Conservation (phyloP, 1,284 basidiomycete species). For the Ganoderma lucidum region DNA sequence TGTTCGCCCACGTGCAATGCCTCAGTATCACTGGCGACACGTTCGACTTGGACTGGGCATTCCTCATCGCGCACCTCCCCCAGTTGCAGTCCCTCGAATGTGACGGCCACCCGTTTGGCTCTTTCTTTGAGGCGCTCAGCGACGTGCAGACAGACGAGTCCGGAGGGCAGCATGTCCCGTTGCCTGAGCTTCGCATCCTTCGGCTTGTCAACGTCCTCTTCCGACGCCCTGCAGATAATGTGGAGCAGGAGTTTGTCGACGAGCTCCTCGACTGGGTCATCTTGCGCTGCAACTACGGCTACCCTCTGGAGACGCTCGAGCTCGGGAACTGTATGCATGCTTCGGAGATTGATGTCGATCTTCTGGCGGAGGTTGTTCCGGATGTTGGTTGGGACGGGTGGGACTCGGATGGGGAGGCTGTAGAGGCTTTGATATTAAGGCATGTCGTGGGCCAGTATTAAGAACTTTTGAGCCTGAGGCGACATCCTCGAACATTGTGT, state of each 20-base stretch:
- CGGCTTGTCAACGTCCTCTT: constrained; percentile 6
- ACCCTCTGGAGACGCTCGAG: constrained; percentile 1
- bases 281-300: constrained; percentile 13
- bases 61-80: neutral
- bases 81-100: neutral
- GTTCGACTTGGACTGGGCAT: neutral
- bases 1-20: constrained; percentile 6
- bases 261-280: constrained; percentile 13
- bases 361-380: constrained; percentile 8
- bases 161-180: neutral
- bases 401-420: constrained; percentile 4
- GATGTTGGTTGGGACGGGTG: constrained; percentile 13
- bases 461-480: no score
- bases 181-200: constrained; percentile 8
- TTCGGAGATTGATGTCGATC: neutral
- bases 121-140: constrained; percentile 2
- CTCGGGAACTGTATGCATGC: constrained; percentile 4
- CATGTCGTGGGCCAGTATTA: no score
- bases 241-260: constrained; percentile 1
- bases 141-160: neutral
- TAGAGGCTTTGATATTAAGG: neutral
- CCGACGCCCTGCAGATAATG: neutral
- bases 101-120: constrained; percentile 1
- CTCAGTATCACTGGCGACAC: neutral
- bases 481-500: no score